Evolutionary conservation across 192 early-diverging fungal species (phyloP).

Genomic region (Mortierella alpina): DNA sequence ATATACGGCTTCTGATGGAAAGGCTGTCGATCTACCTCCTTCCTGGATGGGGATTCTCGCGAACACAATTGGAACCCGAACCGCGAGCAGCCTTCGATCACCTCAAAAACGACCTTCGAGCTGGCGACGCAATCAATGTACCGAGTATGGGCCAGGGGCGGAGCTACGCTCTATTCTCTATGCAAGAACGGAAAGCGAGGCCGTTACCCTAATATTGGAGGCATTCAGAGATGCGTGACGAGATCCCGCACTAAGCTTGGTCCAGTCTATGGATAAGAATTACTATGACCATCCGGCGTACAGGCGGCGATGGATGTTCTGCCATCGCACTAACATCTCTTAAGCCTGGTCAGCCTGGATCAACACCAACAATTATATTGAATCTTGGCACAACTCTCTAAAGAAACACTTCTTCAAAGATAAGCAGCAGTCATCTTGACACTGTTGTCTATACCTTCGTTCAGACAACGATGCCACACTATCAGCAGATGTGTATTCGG

Average conservation of each 20-base stretch:
- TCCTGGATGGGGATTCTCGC: slow-evolving; percentile 17
- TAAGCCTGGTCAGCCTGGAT: slow-evolving; percentile 19
- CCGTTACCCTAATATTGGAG: background rate
- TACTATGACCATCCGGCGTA: background rate
- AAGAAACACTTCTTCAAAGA: slow-evolving; percentile 14
- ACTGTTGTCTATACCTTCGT: slow-evolving; percentile 10
- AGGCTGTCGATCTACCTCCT: slow-evolving; percentile 20
- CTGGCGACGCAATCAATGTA: slow-evolving; percentile 11
- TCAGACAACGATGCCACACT: slow-evolving; percentile 7
- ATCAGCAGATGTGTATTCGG: slow-evolving; percentile 7
- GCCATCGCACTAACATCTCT: background rate
- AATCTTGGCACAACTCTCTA: slow-evolving; percentile 16
- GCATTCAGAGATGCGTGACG: background rate
- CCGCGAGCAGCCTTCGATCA: slow-evolving; percentile 12
- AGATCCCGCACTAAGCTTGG: background rate
- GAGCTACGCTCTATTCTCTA: too few relatives aligned
- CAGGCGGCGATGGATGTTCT: slow-evolving; percentile 10
- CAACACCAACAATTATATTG: slow-evolving; percentile 19
- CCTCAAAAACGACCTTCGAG: slow-evolving; percentile 21
- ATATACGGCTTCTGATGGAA: slow-evolving; percentile 30
- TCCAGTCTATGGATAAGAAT: slow-evolving; percentile 7
- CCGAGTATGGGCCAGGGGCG: slow-evolving; percentile 14
- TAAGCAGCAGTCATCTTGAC: slow-evolving; percentile 9
- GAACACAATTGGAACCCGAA: slow-evolving; percentile 13
- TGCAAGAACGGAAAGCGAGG: background rate